Percentiles rank a stretch among this genome's conserved stretches.
Conservation (phyloP, 2,329 filamentous ascomycete genomes). For the Saccharata proteae region DNA sequence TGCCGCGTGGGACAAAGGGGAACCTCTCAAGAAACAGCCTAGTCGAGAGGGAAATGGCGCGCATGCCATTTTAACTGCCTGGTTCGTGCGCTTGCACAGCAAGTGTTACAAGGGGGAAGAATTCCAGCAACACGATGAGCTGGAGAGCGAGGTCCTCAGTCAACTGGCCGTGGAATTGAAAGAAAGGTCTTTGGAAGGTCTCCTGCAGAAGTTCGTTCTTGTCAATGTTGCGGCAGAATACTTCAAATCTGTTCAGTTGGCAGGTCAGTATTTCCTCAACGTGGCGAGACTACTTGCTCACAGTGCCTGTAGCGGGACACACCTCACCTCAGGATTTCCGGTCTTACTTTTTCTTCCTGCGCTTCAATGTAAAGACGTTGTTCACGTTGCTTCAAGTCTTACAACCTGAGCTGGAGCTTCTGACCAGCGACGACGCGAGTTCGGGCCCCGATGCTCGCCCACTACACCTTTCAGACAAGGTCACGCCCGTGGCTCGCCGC, state of each 20-base stretch:
- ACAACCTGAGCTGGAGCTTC: constrained; percentile 54
- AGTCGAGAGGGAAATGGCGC: constrained; percentile 39
- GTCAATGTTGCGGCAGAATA: constrained; percentile 79
- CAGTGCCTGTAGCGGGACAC: constrained; percentile 3
- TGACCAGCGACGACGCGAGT: constrained; percentile 32
- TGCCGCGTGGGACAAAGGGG: constrained; percentile 43
- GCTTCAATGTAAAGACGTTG: constrained; percentile 69
- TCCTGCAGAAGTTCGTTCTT: constrained; percentile 67
- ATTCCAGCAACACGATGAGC: constrained; percentile 63
- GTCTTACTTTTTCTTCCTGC: constrained; percentile 50
- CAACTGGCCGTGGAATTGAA: constrained; percentile 64
- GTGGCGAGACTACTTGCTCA: neutral
- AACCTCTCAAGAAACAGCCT: constrained; percentile 28
- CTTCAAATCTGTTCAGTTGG: constrained; percentile 50
- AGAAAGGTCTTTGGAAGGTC: constrained; percentile 49
- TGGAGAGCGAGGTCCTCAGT: constrained; percentile 75
- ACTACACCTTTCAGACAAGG: constrained; percentile 36
- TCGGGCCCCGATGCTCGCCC: constrained; percentile 16
- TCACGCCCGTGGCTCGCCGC: constrained; percentile 47
- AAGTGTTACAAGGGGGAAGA: constrained; percentile 67
- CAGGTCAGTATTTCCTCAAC: constrained; percentile 32
- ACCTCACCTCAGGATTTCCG: constrained; percentile 5
- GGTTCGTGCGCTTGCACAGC: constrained; percentile 80
- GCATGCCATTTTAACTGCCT: constrained; percentile 55
- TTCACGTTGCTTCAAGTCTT: constrained; percentile 59